A percentile compares a stretch with the other conserved stretches of the same genome.
Evolutionary conservation across 1,284 basidiomycete genomes (phyloP).

Genomic region (Mycena sp.): DNA sequence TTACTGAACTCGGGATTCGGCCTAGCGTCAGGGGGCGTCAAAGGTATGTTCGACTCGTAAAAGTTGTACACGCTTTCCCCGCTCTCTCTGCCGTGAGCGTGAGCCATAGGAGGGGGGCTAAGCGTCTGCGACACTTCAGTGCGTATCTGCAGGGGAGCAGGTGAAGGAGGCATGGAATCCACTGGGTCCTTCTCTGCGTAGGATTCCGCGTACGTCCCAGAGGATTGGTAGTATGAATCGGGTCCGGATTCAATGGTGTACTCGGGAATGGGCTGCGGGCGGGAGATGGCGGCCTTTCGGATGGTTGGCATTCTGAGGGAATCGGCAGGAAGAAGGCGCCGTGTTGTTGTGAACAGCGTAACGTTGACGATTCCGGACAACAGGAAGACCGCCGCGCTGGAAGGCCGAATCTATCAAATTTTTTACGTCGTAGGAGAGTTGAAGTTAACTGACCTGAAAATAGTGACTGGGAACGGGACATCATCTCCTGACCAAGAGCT

Average conservation of each 20-base stretch:
- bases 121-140: constrained; percentile 7
- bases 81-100: constrained; percentile 10
- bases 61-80: constrained; percentile 29
- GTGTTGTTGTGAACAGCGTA: constrained; percentile 55
- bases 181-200: too few species aligned
- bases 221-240: constrained; percentile 35
- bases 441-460: constrained; percentile 49
- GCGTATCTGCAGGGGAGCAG: constrained; percentile 11
- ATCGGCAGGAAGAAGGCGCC: constrained; percentile 57
- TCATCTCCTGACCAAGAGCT: constrained; percentile 52
- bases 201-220: constrained; percentile 26
- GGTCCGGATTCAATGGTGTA: constrained; percentile 16
- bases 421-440: background rate
- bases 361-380: constrained; percentile 59
- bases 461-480: constrained; percentile 53
- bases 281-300: constrained; percentile 34
- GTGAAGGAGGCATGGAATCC: too few species aligned
- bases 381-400: constrained; percentile 55
- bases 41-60: constrained; percentile 21
- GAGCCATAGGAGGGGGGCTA: constrained; percentile 1
- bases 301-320: constrained; percentile 47
- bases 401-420: too few species aligned
- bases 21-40: constrained; percentile 20
- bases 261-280: constrained; percentile 28
- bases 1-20: too few species aligned